These are phyloP conservation scores for Ilyonectria robusta DNA, from an alignment of 2,329 filamentous ascomycete species.

Conservation along the genomic window DNA sequence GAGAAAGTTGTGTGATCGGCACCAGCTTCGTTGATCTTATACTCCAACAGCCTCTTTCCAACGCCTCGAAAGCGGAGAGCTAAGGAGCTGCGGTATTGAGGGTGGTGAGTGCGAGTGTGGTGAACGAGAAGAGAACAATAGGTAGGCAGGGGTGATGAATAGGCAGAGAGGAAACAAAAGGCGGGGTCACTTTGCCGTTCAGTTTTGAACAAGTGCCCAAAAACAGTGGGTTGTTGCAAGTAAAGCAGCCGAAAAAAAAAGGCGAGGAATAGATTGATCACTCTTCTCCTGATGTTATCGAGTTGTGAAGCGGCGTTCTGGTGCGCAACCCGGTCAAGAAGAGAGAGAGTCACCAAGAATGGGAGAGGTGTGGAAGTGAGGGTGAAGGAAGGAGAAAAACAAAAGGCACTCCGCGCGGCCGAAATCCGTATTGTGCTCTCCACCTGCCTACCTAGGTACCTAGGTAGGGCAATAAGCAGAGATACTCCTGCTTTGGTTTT, in stretches of 20 bases:
- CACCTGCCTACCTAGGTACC: neutral
- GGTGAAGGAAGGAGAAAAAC: slow-evolving; percentile 1
- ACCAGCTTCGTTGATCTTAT: neutral
- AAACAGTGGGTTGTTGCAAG: neutral
- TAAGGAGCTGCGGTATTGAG: neutral
- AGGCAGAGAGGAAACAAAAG: neutral
- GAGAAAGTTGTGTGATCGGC: neutral
- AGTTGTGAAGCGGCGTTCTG: neutral
- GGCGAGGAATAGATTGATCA: neutral
- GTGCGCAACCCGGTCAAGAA: neutral
- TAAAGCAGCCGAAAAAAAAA: neutral
- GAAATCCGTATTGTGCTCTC: slow-evolving; percentile 10
- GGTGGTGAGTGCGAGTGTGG: neutral
- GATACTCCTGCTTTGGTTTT: neutral
- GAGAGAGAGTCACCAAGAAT: too few relatives aligned
- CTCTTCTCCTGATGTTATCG: neutral
- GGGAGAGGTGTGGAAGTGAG: neutral
- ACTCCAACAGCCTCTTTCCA: neutral
- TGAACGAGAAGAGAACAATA: neutral
- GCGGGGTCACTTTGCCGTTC: neutral
- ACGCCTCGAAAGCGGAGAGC: neutral
- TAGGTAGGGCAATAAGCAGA: slow-evolving; percentile 6
- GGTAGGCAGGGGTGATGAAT: neutral
- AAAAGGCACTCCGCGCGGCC: slow-evolving; percentile 4
- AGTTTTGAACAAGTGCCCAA: neutral